Conservation (phyloP, 1,284 basidiomycete species). For the Papiliotrema nemorosa region DNA sequence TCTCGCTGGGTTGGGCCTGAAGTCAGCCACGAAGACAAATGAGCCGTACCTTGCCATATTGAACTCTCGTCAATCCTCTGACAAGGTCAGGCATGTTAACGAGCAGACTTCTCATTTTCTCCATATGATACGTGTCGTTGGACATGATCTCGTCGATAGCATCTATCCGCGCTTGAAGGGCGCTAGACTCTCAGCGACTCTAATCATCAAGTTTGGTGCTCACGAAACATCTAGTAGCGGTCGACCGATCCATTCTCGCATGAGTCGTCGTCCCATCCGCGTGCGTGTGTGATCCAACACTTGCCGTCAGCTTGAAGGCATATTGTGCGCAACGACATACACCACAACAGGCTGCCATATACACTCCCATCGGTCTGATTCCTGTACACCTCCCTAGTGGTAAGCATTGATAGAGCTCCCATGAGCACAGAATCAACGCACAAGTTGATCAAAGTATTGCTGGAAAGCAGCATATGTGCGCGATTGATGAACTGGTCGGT, state of each 20-base stretch:
- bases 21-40: not conserved
- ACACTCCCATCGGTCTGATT: slow-evolving; percentile 77
- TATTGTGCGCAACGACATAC: slow-evolving; percentile 18
- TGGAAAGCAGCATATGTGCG: slow-evolving; percentile 82
- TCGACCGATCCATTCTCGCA: slow-evolving; percentile 81
- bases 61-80: slow-evolving; percentile 80
- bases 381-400: slow-evolving; percentile 70
- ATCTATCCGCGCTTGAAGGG: slow-evolving; percentile 70
- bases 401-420: slow-evolving; percentile 14
- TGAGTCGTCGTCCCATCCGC: slow-evolving; percentile 76
- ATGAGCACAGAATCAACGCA: too few relatives aligned
- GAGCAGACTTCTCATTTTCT: slow-evolving; percentile 66
- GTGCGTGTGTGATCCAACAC: slow-evolving; percentile 82
- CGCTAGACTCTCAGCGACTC: slow-evolving; percentile 7
- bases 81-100: slow-evolving; percentile 81
- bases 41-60: slow-evolving; percentile 73
- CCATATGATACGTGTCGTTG: slow-evolving; percentile 54
- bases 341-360: slow-evolving; percentile 76
- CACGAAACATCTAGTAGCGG: slow-evolving; percentile 75
- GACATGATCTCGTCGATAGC: slow-evolving; percentile 78
- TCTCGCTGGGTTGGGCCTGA: slow-evolving; percentile 79
- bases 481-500: slow-evolving; percentile 63
- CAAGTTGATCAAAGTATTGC: slow-evolving; percentile 82
- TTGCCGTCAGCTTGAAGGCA: slow-evolving; percentile 7
- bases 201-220: too few relatives aligned